These are phyloP conservation scores for Nakazawaea pomicola DNA, from an alignment of 805 yeast genomes.

Conservation along the genomic window DNA sequence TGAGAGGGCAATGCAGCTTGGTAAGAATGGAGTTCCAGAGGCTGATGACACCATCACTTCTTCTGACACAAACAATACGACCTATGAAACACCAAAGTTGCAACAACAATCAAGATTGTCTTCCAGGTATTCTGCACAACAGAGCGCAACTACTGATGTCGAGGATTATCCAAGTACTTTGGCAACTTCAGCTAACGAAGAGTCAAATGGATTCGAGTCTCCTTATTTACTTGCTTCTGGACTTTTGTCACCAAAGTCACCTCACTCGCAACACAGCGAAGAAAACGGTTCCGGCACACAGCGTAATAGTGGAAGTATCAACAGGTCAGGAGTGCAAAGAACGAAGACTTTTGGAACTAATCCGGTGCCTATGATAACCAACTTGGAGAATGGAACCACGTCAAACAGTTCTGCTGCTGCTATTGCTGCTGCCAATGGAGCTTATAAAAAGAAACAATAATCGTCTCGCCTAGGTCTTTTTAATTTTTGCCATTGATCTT, in stretches of 20 bases:
- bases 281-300: conserved; percentile 3
- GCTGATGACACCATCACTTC: conserved; percentile 4
- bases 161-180: conserved; percentile 2
- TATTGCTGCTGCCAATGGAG: conserved; percentile 9
- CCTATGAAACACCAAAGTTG: conserved; percentile 17
- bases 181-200: background rate
- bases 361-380: conserved; percentile 16
- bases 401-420: conserved; percentile 10
- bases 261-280: conserved; percentile 14
- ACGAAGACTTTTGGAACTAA: conserved; percentile 14
- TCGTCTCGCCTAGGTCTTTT: no score
- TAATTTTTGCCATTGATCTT: no score
- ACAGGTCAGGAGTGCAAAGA: conserved; percentile 9
- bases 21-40: conserved; percentile 33
- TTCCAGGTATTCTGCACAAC: conserved; percentile 23
- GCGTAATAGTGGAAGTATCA: conserved; percentile 8
- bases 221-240: conserved; percentile 68
- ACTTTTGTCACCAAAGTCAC: conserved; percentile 44
- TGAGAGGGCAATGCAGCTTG: conserved; percentile 43
- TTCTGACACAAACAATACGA: conserved; percentile 13
- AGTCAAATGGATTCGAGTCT: conserved; percentile 49
- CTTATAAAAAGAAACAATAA: conserved; percentile 1
- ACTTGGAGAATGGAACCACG: conserved; percentile 14
- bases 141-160: conserved; percentile 34
- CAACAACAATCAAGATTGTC: conserved; percentile 17